Conservation (phyloP, 176 grass and related monocot species). For the Triticum urartu region DNA sequence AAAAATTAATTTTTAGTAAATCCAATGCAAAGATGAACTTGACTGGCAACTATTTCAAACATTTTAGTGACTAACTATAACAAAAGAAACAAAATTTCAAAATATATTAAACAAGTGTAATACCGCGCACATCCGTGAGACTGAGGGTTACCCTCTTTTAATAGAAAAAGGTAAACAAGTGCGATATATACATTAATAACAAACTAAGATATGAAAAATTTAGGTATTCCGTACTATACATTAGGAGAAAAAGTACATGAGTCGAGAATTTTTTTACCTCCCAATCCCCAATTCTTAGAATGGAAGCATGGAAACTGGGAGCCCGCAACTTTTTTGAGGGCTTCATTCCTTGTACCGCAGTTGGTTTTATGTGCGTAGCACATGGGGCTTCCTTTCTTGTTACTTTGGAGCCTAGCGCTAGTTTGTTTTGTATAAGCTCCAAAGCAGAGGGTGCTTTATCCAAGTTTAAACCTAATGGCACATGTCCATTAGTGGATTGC, state of each 20-base stretch:
- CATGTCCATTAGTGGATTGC: neutral
- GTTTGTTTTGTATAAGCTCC: constrained; percentile 6
- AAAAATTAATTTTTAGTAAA: neutral
- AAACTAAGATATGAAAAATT: neutral
- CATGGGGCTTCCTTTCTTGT: neutral
- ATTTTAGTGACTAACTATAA: neutral
- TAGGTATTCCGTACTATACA: neutral
- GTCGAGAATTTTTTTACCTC: neutral
- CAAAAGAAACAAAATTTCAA: neutral
- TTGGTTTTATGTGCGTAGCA: neutral
- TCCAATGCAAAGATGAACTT: neutral
- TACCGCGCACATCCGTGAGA: neutral
- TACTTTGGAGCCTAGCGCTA: neutral
- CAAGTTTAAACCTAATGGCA: constrained; percentile 2
- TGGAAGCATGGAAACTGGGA: neutral
- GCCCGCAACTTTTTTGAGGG: neutral
- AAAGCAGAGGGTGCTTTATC: neutral
- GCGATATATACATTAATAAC: neutral
- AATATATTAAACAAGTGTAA: neutral
- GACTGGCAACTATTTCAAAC: neutral
- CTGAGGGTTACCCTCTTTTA: neutral
- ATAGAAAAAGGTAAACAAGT: neutral
- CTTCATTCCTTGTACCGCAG: neutral
- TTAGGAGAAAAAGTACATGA: neutral
- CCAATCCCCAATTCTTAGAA: constrained; percentile 16